phyloP scores from a whole-genome alignment of 1,284 basidiomycete genomes.

The Microbotryum scabiosae region DNA sequence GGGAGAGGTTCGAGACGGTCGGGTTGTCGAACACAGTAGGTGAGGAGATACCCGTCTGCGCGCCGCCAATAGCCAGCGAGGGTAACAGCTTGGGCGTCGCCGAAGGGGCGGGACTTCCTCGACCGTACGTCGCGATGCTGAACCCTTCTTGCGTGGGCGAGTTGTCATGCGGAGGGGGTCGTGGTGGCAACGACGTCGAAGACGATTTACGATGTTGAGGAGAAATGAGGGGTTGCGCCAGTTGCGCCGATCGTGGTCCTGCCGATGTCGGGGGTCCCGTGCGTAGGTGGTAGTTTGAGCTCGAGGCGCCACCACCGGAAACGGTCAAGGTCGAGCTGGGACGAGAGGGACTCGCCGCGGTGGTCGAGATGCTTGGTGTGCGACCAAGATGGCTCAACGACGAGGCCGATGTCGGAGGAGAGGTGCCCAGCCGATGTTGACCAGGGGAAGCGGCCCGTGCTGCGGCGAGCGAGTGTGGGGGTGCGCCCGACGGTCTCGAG shows the following conservation, averaged over 20 bases:
- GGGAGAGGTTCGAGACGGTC: constrained; percentile 45
- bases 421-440: not conserved
- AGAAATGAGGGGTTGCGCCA: not conserved
- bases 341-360: constrained; percentile 17
- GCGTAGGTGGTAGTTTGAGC: not conserved
- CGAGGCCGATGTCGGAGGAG: constrained; percentile 8
- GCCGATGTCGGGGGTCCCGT: no score
- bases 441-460: not conserved
- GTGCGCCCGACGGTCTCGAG: not conserved
- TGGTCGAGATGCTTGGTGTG: constrained; percentile 22
- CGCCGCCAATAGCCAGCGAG: not conserved
- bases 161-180: not conserved
- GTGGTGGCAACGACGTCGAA: no score
- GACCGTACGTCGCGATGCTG: constrained; percentile 1
- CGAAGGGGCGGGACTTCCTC: not conserved
- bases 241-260: not conserved
- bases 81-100: not conserved
- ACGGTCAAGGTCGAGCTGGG: not conserved
- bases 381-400: not conserved
- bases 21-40: constrained; percentile 9
- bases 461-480: not conserved
- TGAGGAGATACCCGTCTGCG: no score
- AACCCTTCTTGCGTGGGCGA: constrained; percentile 10
- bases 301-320: not conserved
- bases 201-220: not conserved